A percentile compares a stretch with the other conserved stretches of the same genome.
Conservation (phyloP, 78 protist species). For the Dictyostelium citrinum region DNA sequence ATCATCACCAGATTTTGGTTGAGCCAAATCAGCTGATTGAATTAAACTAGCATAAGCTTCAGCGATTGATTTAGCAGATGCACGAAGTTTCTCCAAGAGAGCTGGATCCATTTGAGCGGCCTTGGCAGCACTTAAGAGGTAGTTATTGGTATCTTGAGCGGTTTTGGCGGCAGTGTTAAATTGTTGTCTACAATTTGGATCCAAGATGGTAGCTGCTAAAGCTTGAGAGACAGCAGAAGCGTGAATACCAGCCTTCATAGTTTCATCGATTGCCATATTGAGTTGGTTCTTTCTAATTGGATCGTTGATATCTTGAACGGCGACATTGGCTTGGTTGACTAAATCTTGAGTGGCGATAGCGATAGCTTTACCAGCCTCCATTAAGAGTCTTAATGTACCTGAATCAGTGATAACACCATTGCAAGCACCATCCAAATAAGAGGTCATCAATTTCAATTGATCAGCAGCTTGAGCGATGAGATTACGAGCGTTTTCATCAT, state of each 20-base stretch:
- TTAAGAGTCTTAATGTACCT: conserved; percentile 47
- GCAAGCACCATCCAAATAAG: conserved; percentile 75
- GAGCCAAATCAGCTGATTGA: conserved; percentile 73
- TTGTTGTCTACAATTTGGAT: conserved; percentile 56
- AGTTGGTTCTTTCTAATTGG: conserved; percentile 55
- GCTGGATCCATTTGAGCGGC: conserved; percentile 49
- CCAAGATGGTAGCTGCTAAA: conserved; percentile 76
- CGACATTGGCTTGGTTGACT: conserved; percentile 11
- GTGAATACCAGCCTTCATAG: conserved; percentile 17
- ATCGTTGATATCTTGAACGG: background rate
- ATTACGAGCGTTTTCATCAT: conserved; percentile 64
- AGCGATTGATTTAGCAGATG: conserved; percentile 47
- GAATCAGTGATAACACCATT: conserved; percentile 71
- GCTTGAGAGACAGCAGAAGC: conserved; percentile 70
- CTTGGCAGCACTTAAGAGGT: conserved; percentile 38
- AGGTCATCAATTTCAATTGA: conserved; percentile 62
- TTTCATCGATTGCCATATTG: conserved; percentile 18
- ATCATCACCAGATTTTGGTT: conserved; percentile 60
- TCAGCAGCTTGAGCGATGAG: conserved; percentile 71
- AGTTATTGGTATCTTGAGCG: conserved; percentile 61
- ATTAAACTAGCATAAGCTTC: conserved; percentile 69
- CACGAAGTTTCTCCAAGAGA: conserved; percentile 26
- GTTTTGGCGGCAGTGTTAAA: conserved; percentile 65
- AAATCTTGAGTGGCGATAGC: conserved; percentile 78
- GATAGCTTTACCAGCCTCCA: conserved; percentile 78